Percentiles rank a stretch among this genome's conserved stretches.
phyloP scores from a whole-genome alignment of 148 eudicot species.

The Rhododendron mucronatum region DNA sequence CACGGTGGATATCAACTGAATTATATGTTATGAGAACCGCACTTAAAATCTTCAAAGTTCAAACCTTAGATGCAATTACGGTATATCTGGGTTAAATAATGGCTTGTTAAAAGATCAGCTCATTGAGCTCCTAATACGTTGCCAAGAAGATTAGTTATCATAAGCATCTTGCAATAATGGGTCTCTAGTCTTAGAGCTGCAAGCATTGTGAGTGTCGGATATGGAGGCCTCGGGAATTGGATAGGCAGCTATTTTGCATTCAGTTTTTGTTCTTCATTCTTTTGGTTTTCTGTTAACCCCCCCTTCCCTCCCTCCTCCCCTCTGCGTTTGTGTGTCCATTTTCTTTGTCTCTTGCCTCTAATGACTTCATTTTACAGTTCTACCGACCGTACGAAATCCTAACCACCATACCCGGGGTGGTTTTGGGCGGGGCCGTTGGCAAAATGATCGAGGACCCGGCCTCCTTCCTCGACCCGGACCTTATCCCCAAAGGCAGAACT shows the following conservation, averaged over 20 bases:
- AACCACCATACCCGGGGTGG: slow-evolving; percentile 67
- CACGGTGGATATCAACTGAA: neutral
- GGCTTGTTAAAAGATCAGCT: neutral
- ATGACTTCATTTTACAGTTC: slow-evolving; percentile 40
- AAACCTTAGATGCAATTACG: neutral
- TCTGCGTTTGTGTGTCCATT: neutral
- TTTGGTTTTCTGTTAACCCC: neutral
- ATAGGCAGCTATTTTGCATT: neutral
- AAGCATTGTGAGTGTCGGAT: neutral
- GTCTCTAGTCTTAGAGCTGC: neutral
- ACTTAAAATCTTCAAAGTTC: neutral
- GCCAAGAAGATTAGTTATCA: neutral
- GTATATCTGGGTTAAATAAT: neutral
- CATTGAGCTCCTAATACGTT: neutral
- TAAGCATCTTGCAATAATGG: neutral
- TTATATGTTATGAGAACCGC: neutral
- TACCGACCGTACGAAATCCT: slow-evolving; percentile 60
- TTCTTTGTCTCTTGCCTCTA: neutral
- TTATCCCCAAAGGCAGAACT: slow-evolving; percentile 62
- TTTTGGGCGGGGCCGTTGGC: slow-evolving; percentile 88
- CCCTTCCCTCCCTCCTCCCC: neutral
- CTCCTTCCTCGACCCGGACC: slow-evolving; percentile 91
- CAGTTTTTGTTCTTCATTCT: neutral
- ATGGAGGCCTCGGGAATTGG: neutral
- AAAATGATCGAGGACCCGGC: slow-evolving; percentile 94